A percentile compares a stretch with the other conserved stretches of the same genome.
Conservation (phyloP, 371 early-diverging fungal genomes). For the Blakeslea trispora region DNA sequence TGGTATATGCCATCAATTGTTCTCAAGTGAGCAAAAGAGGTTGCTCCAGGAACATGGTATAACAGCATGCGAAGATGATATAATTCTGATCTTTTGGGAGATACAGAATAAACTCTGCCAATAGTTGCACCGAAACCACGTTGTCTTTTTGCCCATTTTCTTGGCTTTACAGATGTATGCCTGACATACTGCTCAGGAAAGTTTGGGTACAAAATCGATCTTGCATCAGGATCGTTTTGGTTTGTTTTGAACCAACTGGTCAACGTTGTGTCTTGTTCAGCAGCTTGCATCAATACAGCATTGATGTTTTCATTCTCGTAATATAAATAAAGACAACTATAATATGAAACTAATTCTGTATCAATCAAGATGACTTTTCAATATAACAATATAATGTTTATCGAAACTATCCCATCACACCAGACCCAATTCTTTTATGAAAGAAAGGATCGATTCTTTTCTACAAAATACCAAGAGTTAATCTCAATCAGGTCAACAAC, state of each 20-base stretch:
- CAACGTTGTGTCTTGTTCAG: not conserved
- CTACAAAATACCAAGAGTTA: too few species aligned
- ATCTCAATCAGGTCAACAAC: too few species aligned
- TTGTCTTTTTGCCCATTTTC: conserved; percentile 6
- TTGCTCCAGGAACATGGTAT: conserved; percentile 12
- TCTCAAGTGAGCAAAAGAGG: conserved; percentile 14
- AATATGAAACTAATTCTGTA: too few species aligned
- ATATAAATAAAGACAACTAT: too few species aligned
- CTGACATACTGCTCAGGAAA: conserved; percentile 19
- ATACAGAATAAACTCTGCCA: conserved; percentile 21
- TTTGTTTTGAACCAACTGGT: too few species aligned
- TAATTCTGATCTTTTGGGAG: conserved; percentile 22
- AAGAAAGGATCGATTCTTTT: too few species aligned
- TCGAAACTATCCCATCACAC: too few species aligned
- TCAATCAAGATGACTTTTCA: too few species aligned
- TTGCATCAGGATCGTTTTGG: conserved; percentile 1
- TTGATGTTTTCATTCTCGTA: not conserved
- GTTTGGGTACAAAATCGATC: conserved; percentile 13
- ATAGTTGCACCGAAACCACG: conserved; percentile 1
- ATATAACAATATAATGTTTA: too few species aligned
- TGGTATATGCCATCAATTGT: conserved; percentile 8
- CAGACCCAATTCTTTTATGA: too few species aligned
- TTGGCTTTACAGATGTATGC: not conserved
- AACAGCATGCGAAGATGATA: conserved; percentile 21
- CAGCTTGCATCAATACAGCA: not conserved